Percentiles rank a stretch among this genome's conserved stretches.
phyloP scores from a whole-genome alignment of 2,329 filamentous ascomycete species.

The Aplosporella prunicola region DNA sequence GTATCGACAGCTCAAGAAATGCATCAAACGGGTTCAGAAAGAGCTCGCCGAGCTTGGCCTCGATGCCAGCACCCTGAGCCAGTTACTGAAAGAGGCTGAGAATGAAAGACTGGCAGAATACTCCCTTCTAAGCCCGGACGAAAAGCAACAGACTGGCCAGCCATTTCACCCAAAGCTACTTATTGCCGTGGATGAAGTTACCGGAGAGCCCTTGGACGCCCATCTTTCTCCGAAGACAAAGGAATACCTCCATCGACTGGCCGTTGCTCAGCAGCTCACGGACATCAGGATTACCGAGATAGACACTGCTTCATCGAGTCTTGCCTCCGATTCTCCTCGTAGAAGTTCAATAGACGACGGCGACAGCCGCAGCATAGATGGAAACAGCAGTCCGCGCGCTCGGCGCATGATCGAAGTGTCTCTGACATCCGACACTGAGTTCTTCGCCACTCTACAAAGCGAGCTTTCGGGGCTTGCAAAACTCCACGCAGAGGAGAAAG shows the following conservation, averaged over 20 bases:
- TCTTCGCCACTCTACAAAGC: slow-evolving; percentile 65
- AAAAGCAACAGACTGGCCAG: background rate
- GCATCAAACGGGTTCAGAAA: slow-evolving; percentile 66
- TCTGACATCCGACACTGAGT: slow-evolving; percentile 66
- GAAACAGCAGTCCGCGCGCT: slow-evolving; percentile 7
- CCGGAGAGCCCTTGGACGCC: slow-evolving; percentile 60
- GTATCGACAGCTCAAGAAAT: slow-evolving; percentile 80
- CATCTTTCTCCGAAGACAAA: slow-evolving; percentile 56
- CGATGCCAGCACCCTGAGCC: slow-evolving; percentile 58
- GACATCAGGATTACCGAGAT: background rate
- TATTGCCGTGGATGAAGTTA: slow-evolving; percentile 56
- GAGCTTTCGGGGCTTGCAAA: slow-evolving; percentile 61
- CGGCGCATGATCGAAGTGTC: slow-evolving; percentile 58
- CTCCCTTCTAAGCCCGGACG: slow-evolving; percentile 1
- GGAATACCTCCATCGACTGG: slow-evolving; percentile 52
- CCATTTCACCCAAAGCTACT: slow-evolving; percentile 58
- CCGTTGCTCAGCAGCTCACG: slow-evolving; percentile 24
- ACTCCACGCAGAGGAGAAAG: slow-evolving; percentile 58
- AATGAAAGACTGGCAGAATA: slow-evolving; percentile 12
- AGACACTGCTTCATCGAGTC: background rate
- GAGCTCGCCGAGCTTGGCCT: slow-evolving; percentile 65
- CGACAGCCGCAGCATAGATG: background rate
- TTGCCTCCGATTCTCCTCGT: background rate
- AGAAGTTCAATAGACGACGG: background rate
- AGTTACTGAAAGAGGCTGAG: slow-evolving; percentile 42